Base-by-base conservation (phyloP, 345 rosid species). In the Carallia brachiata region DNA sequence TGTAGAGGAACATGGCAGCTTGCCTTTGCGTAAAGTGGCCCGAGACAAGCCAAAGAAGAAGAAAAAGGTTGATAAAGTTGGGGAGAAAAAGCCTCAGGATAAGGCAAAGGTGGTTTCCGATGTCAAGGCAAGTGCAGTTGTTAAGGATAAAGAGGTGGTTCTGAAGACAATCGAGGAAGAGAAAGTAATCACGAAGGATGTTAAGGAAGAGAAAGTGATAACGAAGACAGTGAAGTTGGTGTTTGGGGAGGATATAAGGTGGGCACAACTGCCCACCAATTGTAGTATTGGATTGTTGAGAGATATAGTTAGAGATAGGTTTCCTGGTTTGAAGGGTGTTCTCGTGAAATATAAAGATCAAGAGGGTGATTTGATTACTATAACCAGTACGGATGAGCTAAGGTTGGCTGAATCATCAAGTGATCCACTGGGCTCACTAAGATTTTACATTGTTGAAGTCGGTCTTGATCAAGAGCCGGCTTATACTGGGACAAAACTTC, bases 331-430 rank as follows among this genome's bases (percentile, higher is more conserved):
- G 63, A 89, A 70, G 75, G 97, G 92, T 59, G 84, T 87, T 70
- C 91, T 95, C 31, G 78, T 95, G 78, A 95, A 95, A 66, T 92
- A 89, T 71, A 92, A 52, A 85, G 99, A 92, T 67, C 76, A 80
- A 63, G 99, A 95, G 73, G 98, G 98, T 69, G 99, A 95, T 80
- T 76, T 92, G 83, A 84, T 95, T 69, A 95, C 99, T 7, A 88
- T 95, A 52, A 95, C 99, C 48, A 82, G 88, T 16, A 85, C 91
- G 0, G 87, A 90, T 70, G 99, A 95, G 87, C 83, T 95, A 75
- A 87, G 83, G 78, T 10, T 87, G 71, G 96, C 89, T 60, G 92
- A 88, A 80, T 74, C 88, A 62, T 71, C 85, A 23, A 40, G 76
- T 56, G 83, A 78, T 74, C 77, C 86, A 12, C 84, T 75, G 57